phyloP scores from a whole-genome alignment of 2,329 filamentous ascomycete species.

The Xylaria sp. region DNA sequence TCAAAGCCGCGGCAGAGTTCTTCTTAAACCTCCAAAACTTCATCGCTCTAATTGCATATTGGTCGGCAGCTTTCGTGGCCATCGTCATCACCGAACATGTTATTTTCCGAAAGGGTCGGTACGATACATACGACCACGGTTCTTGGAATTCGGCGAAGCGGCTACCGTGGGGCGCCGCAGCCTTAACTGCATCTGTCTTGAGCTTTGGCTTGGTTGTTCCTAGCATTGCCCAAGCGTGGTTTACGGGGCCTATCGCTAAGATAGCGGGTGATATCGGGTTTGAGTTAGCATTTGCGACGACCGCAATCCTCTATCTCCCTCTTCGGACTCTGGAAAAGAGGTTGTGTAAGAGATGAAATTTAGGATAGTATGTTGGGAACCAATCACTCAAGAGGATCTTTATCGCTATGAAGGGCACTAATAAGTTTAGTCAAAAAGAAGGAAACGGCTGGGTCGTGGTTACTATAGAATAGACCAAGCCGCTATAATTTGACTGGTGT shows the following conservation, averaged over 20 bases:
- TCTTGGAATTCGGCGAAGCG: conserved; percentile 53
- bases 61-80: conserved; percentile 65
- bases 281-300: conserved; percentile 67
- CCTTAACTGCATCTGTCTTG: conserved; percentile 51
- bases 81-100: conserved; percentile 58
- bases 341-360: conserved; percentile 34
- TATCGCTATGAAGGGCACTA: background rate
- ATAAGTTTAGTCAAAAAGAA: background rate
- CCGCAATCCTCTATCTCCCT: conserved; percentile 56
- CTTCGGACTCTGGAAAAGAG: conserved; percentile 53
- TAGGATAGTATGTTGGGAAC: background rate
- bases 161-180: conserved; percentile 55
- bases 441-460: background rate
- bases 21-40: conserved; percentile 68
- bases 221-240: conserved; percentile 71
- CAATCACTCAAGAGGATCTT: background rate
- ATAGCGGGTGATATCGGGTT: conserved; percentile 74
- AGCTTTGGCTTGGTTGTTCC: conserved; percentile 64
- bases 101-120: conserved; percentile 50
- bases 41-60: conserved; percentile 67
- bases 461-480: too few species aligned
- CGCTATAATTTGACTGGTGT: background rate
- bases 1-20: conserved; percentile 66
- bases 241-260: conserved; percentile 68
- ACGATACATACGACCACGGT: conserved; percentile 52